phyloP scores from a whole-genome alignment of 1,139 yeast species.

The Kodamaea fungicola region DNA sequence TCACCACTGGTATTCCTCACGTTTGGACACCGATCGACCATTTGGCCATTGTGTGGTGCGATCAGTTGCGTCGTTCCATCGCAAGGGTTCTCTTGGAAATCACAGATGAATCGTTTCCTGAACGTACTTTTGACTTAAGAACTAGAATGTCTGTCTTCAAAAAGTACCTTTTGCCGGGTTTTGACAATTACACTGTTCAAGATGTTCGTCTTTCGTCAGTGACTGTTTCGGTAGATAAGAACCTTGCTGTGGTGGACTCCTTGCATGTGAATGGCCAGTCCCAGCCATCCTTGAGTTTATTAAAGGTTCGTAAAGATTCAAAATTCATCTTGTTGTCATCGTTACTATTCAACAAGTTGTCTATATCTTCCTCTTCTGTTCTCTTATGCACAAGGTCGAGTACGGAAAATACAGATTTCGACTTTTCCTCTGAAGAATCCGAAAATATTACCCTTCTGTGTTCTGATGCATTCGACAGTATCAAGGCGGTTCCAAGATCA shows the following conservation, averaged over 20 bases:
- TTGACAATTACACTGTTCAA: constrained; percentile 36
- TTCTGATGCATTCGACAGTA: constrained; percentile 33
- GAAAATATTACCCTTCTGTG: constrained; percentile 34
- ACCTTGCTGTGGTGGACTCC: too few relatives aligned
- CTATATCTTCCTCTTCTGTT: constrained; percentile 7
- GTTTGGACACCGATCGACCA: constrained; percentile 98
- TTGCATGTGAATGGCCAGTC: too few relatives aligned
- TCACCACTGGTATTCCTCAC: constrained; percentile 79
- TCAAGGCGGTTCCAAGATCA: constrained; percentile 47
- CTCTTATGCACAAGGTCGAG: constrained; percentile 16
- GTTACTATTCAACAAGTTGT: constrained; percentile 4
- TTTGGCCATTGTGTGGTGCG: constrained; percentile 96
- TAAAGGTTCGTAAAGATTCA: background rate
- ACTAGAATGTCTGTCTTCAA: constrained; percentile 59
- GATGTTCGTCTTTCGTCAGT: too few relatives aligned
- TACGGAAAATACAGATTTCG: constrained; percentile 9
- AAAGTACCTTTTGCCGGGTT: constrained; percentile 53
- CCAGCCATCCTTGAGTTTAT: too few relatives aligned
- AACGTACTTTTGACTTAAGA: constrained; percentile 46
- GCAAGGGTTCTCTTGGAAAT: constrained; percentile 60
- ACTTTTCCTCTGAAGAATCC: constrained; percentile 21
- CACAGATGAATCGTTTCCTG: constrained; percentile 43
- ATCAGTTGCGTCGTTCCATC: constrained; percentile 67
- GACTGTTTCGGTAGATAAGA: too few relatives aligned
- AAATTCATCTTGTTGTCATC: constrained; percentile 19